Evolutionary conservation across 2,329 filamentous ascomycete genomes (phyloP).

Genomic region (Blastomyces gilchristii): DNA sequence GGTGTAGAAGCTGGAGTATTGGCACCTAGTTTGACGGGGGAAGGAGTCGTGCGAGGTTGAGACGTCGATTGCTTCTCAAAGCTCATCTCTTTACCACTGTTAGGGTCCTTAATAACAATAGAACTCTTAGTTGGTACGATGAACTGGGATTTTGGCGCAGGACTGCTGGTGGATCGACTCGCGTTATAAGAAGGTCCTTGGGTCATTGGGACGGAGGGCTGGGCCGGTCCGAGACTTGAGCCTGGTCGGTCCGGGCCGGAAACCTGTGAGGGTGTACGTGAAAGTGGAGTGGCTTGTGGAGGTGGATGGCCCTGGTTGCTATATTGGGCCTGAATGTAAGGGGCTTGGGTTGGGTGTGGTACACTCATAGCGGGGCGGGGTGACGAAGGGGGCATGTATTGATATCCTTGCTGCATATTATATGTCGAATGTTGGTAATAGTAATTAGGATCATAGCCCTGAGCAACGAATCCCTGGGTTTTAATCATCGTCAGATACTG

Average conservation of each 20-base stretch:
- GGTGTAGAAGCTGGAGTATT: conserved; percentile 65
- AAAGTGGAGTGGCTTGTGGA: conserved; percentile 60
- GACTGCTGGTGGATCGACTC: conserved; percentile 48
- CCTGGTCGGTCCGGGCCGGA: conserved; percentile 57
- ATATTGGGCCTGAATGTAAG: conserved; percentile 45
- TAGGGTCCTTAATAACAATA: conserved; percentile 73
- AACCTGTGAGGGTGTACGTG: conserved; percentile 69
- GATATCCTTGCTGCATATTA: conserved; percentile 23
- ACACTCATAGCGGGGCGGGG: conserved; percentile 37
- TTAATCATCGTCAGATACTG: conserved; percentile 56
- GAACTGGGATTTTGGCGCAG: conserved; percentile 52
- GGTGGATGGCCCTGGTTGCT: conserved; percentile 36
- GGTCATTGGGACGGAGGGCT: conserved; percentile 36
- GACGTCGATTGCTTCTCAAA: conserved; percentile 58
- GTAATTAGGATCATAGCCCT: conserved; percentile 41
- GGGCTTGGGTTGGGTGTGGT: conserved; percentile 36
- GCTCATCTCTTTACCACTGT: conserved; percentile 66
- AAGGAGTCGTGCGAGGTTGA: conserved; percentile 45
- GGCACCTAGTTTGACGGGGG: conserved; percentile 40
- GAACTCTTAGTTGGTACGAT: conserved; percentile 50
- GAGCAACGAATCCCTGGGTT: conserved; percentile 50
- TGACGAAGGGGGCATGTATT: conserved; percentile 36
- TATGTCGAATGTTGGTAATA: conserved; percentile 36
- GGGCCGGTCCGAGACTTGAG: conserved; percentile 52
- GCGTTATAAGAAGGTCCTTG: conserved; percentile 34